Evolutionary conservation across 2,329 filamentous ascomycete genomes (phyloP).

Genomic region (Fusarium sp.): DNA sequence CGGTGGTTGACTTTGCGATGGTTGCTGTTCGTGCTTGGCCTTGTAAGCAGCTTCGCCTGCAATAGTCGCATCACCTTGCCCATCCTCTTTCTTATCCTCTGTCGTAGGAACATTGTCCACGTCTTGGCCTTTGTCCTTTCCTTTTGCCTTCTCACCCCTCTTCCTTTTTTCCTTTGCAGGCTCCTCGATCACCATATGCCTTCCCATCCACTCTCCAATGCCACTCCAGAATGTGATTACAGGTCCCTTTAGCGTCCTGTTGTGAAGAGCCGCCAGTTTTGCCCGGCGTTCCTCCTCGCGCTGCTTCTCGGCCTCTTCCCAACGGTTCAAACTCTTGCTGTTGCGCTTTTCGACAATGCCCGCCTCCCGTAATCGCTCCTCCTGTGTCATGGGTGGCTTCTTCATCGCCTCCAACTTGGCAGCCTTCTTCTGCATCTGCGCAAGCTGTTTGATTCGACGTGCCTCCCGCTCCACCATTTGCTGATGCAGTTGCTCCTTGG

Average conservation of each 20-base stretch:
- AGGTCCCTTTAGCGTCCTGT: slow-evolving; percentile 86
- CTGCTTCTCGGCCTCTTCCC: slow-evolving; percentile 93
- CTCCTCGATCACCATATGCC: slow-evolving; percentile 73
- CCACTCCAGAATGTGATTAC: slow-evolving; percentile 96
- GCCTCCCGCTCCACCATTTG: slow-evolving; percentile 81
- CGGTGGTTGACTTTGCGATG: slow-evolving; percentile 14
- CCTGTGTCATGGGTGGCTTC: slow-evolving; percentile 87
- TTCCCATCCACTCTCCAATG: slow-evolving; percentile 84
- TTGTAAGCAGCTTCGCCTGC: slow-evolving; percentile 3
- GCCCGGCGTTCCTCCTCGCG: slow-evolving; percentile 85
- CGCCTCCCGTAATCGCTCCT: slow-evolving; percentile 84
- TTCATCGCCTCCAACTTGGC: slow-evolving; percentile 80
- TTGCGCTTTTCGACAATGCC: slow-evolving; percentile 87
- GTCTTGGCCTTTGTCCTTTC: slow-evolving; percentile 42
- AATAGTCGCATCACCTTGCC: slow-evolving; percentile 3
- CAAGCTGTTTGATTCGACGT: slow-evolving; percentile 77
- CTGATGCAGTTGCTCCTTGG: slow-evolving; percentile 73
- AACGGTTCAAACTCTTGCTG: slow-evolving; percentile 88
- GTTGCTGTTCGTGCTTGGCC: slow-evolving; percentile 23
- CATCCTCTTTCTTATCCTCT: slow-evolving; percentile 29
- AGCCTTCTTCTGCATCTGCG: slow-evolving; percentile 74
- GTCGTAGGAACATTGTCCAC: slow-evolving; percentile 30
- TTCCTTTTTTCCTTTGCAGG: slow-evolving; percentile 70
- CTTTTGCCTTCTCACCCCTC: slow-evolving; percentile 53
- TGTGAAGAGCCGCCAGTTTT: slow-evolving; percentile 88